Percentiles rank a stretch among this genome's conserved stretches.
phyloP scores from a whole-genome alignment of 306 rosid species.

The Mimosa pudica region DNA sequence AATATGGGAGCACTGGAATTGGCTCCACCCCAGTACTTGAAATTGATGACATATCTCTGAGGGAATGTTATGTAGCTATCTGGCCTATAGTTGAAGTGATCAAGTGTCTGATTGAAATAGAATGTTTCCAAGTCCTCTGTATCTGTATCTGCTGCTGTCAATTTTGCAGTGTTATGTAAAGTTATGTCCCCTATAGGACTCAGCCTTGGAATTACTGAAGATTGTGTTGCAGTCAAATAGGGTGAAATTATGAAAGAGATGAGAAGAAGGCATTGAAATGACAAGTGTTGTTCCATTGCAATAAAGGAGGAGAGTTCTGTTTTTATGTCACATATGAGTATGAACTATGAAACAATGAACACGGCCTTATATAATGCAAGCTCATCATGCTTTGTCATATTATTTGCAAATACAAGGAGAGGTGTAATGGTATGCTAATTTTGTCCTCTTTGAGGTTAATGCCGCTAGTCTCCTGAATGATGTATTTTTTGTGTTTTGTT shows the following conservation, averaged over 20 bases:
- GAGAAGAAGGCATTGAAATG: slow-evolving; percentile 34
- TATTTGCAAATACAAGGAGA: background rate
- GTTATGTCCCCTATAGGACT: slow-evolving; percentile 43
- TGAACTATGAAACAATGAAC: background rate
- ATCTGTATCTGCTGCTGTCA: background rate
- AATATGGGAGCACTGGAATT: slow-evolving; percentile 55
- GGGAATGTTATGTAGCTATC: slow-evolving; percentile 60
- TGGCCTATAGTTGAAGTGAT: slow-evolving; percentile 65
- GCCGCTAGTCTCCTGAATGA: background rate
- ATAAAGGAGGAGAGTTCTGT: slow-evolving; percentile 2
- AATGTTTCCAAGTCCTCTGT: slow-evolving; percentile 41
- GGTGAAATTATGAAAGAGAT: slow-evolving; percentile 31
- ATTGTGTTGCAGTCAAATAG: slow-evolving; percentile 32
- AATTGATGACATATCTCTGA: slow-evolving; percentile 61
- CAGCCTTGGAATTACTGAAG: slow-evolving; percentile 51
- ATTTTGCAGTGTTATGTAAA: slow-evolving; percentile 16
- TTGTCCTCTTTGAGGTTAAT: background rate
- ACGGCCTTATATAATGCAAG: slow-evolving; percentile 8
- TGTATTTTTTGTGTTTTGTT: background rate
- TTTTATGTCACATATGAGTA: background rate
- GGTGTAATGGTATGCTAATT: background rate
- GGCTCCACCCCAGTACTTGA: slow-evolving; percentile 63
- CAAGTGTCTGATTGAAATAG: slow-evolving; percentile 59
- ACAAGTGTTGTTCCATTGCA: slow-evolving; percentile 18
- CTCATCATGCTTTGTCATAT: background rate